These are phyloP conservation scores for Pochonia chlamydosporia DNA, from an alignment of 2,329 filamentous ascomycete genomes.

Conservation along the genomic window DNA sequence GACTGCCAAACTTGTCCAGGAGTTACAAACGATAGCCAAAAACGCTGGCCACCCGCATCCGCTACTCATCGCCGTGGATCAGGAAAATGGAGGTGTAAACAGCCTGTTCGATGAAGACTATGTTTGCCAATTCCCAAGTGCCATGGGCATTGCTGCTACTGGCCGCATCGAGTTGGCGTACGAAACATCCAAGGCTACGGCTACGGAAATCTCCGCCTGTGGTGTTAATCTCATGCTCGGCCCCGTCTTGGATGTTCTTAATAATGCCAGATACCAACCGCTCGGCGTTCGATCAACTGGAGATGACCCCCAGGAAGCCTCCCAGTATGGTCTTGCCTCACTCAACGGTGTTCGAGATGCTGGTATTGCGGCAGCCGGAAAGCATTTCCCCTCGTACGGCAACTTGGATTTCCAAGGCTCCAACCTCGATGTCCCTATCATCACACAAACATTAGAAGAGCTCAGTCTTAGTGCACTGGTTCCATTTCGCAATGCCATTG, in stretches of 20 bases:
- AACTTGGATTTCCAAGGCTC: conserved; percentile 92
- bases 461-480: conserved; percentile 86
- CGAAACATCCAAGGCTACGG: conserved; percentile 86
- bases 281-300: conserved; percentile 84
- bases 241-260: conserved; percentile 88
- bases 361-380: conserved; percentile 82
- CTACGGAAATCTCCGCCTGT: conserved; percentile 84
- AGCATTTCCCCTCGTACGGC: conserved; percentile 94
- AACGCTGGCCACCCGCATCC: conserved; percentile 86
- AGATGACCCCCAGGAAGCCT: conserved; percentile 92
- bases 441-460: conserved; percentile 90
- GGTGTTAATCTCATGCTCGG: conserved; percentile 95
- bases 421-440: conserved; percentile 86
- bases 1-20: conserved; percentile 79
- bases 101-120: conserved; percentile 94
- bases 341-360: conserved; percentile 92
- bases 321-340: conserved; percentile 82
- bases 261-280: conserved; percentile 86
- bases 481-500: conserved; percentile 85
- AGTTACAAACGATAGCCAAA: conserved; percentile 87
- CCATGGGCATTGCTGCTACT: conserved; percentile 94
- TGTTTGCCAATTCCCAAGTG: conserved; percentile 92
- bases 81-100: conserved; percentile 97
- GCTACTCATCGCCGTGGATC: conserved; percentile 84
- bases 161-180: conserved; percentile 81